Conservation (phyloP, 495 filamentous ascomycete genomes). For the Neurospora sp. region DNA sequence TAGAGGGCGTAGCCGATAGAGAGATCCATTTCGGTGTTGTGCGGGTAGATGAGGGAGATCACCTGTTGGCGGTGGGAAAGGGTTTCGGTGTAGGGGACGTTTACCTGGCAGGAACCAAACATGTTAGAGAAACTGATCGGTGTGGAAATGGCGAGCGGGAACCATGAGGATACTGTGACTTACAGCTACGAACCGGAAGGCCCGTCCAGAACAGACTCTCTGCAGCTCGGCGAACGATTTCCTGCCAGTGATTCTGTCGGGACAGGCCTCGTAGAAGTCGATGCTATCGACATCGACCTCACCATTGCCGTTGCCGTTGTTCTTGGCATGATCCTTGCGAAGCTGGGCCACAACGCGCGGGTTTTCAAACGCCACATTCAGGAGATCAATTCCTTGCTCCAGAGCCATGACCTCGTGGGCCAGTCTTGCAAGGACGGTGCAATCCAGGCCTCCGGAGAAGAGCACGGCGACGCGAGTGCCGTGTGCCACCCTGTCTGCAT, state of each 20-base stretch:
- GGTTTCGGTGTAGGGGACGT: conserved; percentile 73
- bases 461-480: conserved; percentile 61
- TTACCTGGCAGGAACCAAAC: conserved; percentile 40
- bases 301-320: neutral
- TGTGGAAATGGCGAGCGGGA: conserved; percentile 5
- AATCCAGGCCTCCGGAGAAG: conserved; percentile 93
- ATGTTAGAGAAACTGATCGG: conserved; percentile 1
- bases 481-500: conserved; percentile 11
- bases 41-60: conserved; percentile 72
- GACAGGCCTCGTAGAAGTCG: conserved; percentile 67
- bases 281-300: neutral
- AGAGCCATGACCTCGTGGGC: conserved; percentile 67
- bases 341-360: conserved; percentile 51
- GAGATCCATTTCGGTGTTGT: conserved; percentile 97
- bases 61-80: conserved; percentile 57
- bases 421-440: conserved; percentile 75
- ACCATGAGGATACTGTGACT: conserved; percentile 6
- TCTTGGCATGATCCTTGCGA: conserved; percentile 9
- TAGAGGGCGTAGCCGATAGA: conserved; percentile 92
- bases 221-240: conserved; percentile 65
- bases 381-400: conserved; percentile 65
- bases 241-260: conserved; percentile 80
- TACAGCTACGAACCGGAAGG: conserved; percentile 70
- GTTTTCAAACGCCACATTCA: conserved; percentile 97
- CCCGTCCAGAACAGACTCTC: conserved; percentile 57